Percentiles rank a stretch among this genome's conserved stretches.
Evolutionary conservation across 2,329 filamentous ascomycete species (phyloP).

Genomic region (Neopestalotiopsis sp.): DNA sequence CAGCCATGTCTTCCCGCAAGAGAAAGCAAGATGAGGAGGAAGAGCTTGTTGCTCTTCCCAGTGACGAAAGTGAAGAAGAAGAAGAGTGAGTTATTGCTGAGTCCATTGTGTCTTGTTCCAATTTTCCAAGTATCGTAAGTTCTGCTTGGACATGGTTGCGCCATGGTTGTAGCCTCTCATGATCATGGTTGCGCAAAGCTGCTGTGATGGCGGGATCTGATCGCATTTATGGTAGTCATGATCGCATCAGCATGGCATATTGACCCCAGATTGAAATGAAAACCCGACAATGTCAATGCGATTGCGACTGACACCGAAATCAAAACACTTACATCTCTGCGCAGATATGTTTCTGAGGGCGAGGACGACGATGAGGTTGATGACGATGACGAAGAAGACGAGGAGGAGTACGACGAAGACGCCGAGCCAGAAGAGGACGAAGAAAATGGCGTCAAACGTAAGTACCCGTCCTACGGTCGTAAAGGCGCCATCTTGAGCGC

Average conservation of each 20-base stretch:
- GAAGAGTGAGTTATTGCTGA: constrained; percentile 36
- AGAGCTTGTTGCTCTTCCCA: constrained; percentile 40
- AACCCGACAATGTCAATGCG: neutral
- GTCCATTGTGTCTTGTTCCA: constrained; percentile 8
- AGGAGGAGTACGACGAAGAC: constrained; percentile 35
- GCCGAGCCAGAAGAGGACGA: constrained; percentile 29
- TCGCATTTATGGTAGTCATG: neutral
- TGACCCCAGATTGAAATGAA: neutral
- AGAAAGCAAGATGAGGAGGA: constrained; percentile 39
- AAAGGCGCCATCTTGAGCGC: neutral
- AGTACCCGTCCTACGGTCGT: constrained; percentile 20
- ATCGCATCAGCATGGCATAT: neutral
- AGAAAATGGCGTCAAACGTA: constrained; percentile 30
- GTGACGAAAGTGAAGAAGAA: constrained; percentile 41
- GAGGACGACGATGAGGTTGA: constrained; percentile 37
- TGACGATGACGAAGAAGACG: constrained; percentile 35
- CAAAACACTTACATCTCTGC: neutral
- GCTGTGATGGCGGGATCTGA: neutral
- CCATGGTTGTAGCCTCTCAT: neutral
- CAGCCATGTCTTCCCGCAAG: constrained; percentile 37
- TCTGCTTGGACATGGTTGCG: neutral
- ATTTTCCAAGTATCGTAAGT: constrained; percentile 5
- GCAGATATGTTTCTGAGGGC: constrained; percentile 35
- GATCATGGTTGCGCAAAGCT: neutral
- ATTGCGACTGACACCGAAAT: neutral